Conservation (phyloP, 768 basidiomycete genomes). For the Multifurca ochricompacta region DNA sequence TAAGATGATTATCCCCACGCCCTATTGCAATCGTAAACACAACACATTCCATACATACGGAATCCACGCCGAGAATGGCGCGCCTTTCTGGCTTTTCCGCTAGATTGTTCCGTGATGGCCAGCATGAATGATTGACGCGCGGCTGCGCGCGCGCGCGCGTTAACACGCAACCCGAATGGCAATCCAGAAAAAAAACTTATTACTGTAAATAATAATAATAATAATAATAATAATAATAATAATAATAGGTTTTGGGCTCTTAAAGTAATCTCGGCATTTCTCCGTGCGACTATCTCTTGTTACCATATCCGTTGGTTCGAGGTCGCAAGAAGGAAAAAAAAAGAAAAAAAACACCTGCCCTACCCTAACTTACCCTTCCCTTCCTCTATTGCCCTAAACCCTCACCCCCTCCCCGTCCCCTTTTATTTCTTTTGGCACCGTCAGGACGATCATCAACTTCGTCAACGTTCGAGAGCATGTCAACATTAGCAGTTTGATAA, state of each 20-base stretch:
- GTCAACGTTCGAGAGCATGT: too few species aligned
- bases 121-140: slow-evolving; percentile 13
- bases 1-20: neutral
- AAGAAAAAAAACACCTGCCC: too few species aligned
- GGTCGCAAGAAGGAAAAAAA: too few species aligned
- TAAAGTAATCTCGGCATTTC: slow-evolving; percentile 12
- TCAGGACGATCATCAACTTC: too few species aligned
- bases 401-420: neutral
- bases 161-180: neutral
- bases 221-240: too few species aligned
- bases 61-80: slow-evolving; percentile 8
- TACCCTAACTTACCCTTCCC: too few species aligned
- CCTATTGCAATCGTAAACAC: neutral
- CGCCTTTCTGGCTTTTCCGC: slow-evolving; percentile 7
- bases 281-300: neutral
- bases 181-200: neutral
- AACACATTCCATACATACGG: neutral
- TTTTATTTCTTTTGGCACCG: neutral
- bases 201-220: neutral
- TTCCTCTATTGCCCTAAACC: too few species aligned
- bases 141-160: neutral
- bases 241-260: neutral
- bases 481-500: too few species aligned
- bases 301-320: neutral
- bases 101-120: slow-evolving; percentile 17